A percentile compares a stretch with the other conserved stretches of the same genome.
Evolutionary conservation across 2,329 filamentous ascomycete genomes (phyloP).

Genomic region (Microdochium trichocladiopsis): DNA sequence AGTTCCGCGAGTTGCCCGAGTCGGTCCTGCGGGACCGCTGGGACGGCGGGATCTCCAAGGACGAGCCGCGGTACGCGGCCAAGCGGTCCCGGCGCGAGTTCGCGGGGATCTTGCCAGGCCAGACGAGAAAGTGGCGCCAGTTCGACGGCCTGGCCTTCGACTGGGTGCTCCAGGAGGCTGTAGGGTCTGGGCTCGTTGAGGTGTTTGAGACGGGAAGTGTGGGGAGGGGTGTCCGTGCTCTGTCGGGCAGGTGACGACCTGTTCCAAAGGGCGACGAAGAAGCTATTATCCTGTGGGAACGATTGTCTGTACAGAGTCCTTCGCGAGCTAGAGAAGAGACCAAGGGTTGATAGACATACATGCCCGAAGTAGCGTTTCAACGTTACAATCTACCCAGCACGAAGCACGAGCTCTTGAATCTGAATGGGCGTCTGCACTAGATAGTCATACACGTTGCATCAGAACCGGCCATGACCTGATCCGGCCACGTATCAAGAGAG

Average conservation of each 20-base stretch:
- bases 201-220: conserved; percentile 69
- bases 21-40: conserved; percentile 58
- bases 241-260: conserved; percentile 13
- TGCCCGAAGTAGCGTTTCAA: too few relatives aligned
- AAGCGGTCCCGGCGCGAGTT: conserved; percentile 50
- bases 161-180: conserved; percentile 64
- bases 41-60: conserved; percentile 54
- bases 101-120: conserved; percentile 48
- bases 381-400: too few relatives aligned
- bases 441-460: too few relatives aligned
- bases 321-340: too few relatives aligned
- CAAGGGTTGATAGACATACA: too few relatives aligned
- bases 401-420: too few relatives aligned
- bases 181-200: conserved; percentile 64
- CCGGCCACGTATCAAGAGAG: too few relatives aligned
- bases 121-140: conserved; percentile 63
- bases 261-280: neutral
- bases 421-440: too few relatives aligned
- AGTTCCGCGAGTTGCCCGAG: conserved; percentile 57
- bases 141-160: conserved; percentile 65
- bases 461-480: too few relatives aligned
- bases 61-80: conserved; percentile 33
- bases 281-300: neutral
- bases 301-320: too few relatives aligned
- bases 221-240: conserved; percentile 54